Percentiles rank a stretch among this genome's conserved stretches.
These are phyloP conservation scores for Malania oleifera DNA, from an alignment of 164 flowering plant species.

Conservation along the genomic window DNA sequence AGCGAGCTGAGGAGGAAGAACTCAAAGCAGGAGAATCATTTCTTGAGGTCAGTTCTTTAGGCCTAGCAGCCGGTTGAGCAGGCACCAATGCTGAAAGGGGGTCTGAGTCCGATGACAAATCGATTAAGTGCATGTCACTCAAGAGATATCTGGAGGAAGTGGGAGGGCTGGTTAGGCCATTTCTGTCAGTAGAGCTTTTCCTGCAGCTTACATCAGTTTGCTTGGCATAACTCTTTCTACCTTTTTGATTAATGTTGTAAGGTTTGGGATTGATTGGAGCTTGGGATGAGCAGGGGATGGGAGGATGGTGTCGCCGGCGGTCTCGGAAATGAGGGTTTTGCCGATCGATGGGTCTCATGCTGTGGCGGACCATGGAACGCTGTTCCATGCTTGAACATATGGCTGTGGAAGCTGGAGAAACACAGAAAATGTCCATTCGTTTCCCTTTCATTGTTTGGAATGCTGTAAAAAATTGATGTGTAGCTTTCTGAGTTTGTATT, in stretches of 20 bases:
- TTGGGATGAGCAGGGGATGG: slow-evolving; percentile 33
- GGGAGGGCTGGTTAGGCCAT: slow-evolving; percentile 28
- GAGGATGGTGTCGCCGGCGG: slow-evolving; percentile 1
- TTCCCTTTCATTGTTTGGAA: slow-evolving; percentile 63
- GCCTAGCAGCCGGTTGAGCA: neutral
- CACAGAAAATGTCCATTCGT: slow-evolving; percentile 60
- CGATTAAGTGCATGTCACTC: slow-evolving; percentile 34
- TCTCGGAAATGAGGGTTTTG: slow-evolving; percentile 25
- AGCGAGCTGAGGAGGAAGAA: slow-evolving; percentile 28
- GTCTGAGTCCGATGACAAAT: slow-evolving; percentile 30
- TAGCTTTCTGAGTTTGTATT: too few relatives aligned
- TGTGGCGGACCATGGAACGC: slow-evolving; percentile 40
- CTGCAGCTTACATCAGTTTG: slow-evolving; percentile 17
- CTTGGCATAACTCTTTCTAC: slow-evolving; percentile 25
- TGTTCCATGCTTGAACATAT: slow-evolving; percentile 56
- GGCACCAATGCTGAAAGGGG: slow-evolving; percentile 31
- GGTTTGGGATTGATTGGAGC: slow-evolving; percentile 39
- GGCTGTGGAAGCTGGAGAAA: slow-evolving; percentile 81
- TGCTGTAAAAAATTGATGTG: neutral
- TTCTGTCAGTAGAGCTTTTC: slow-evolving; percentile 41
- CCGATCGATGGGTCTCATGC: slow-evolving; percentile 27
- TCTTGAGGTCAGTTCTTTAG: slow-evolving; percentile 2
- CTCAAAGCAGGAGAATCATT: slow-evolving; percentile 27
- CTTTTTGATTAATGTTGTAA: slow-evolving; percentile 25
- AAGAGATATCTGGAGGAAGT: slow-evolving; percentile 56